These are phyloP conservation scores for Emmonsiellopsis sp. DNA, from an alignment of 2,329 filamentous ascomycete species.

Conservation along the genomic window DNA sequence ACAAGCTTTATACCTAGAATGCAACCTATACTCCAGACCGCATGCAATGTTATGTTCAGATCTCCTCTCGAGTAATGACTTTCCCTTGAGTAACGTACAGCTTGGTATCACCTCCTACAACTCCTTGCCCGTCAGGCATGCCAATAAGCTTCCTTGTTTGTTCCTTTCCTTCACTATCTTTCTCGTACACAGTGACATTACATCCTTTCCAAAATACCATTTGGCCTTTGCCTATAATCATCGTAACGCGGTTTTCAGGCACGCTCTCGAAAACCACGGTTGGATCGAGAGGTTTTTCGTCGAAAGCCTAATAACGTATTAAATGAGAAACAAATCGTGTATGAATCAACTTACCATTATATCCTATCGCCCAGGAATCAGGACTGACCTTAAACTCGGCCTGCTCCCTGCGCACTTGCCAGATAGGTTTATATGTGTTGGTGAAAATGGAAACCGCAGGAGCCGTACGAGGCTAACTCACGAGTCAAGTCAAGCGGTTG, in stretches of 20 bases:
- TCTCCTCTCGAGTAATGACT: background rate
- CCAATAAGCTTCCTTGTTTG: background rate
- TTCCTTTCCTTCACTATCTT: background rate
- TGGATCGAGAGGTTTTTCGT: background rate
- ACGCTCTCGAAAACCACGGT: background rate
- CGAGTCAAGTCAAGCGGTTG: too few species aligned
- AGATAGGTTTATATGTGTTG: too few species aligned
- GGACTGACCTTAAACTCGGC: too few species aligned
- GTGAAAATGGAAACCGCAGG: too few species aligned
- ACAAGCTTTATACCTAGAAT: background rate
- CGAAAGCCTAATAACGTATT: too few species aligned
- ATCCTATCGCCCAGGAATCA: too few species aligned
- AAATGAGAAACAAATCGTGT: too few species aligned
- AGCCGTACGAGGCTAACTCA: too few species aligned
- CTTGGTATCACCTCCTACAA: background rate
- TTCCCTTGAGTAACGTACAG: background rate
- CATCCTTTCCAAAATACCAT: background rate
- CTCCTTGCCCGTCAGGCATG: background rate
- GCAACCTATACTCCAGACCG: background rate
- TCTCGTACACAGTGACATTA: background rate
- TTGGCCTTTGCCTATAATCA: background rate
- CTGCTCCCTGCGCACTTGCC: too few species aligned
- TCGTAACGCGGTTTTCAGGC: background rate
- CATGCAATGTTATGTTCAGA: background rate
- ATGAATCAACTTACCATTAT: too few species aligned